A percentile compares a stretch with the other conserved stretches of the same genome.
These are phyloP conservation scores for Microsporum ferrugineum DNA, from an alignment of 2,329 filamentous ascomycete genomes.

Conservation along the genomic window DNA sequence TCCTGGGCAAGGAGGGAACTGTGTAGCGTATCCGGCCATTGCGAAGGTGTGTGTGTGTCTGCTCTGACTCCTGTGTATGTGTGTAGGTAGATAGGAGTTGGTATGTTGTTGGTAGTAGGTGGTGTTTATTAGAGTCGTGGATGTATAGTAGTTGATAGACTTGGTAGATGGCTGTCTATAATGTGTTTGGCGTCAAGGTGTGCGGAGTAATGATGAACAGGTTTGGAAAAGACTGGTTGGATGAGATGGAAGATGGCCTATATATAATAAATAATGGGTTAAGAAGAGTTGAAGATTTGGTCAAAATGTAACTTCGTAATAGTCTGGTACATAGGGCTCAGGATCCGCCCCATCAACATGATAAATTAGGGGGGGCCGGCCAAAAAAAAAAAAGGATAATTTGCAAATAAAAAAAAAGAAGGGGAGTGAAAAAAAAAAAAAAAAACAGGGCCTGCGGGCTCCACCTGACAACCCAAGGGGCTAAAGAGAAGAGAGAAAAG, in stretches of 20 bases:
- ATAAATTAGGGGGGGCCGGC: neutral
- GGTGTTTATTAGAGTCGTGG: neutral
- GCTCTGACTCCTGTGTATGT: neutral
- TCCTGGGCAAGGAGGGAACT: slow-evolving; percentile 18
- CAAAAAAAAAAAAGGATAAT: neutral
- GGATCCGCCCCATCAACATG: neutral
- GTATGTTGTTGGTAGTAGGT: neutral
- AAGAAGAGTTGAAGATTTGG: neutral
- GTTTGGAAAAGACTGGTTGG: neutral
- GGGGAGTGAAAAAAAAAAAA: neutral
- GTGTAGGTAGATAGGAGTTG: neutral
- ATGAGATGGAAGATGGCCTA: neutral
- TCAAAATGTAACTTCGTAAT: neutral
- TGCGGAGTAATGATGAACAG: neutral
- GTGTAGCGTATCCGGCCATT: slow-evolving; percentile 16
- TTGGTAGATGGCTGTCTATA: neutral
- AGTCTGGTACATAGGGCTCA: slow-evolving; percentile 2
- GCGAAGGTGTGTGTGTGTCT: slow-evolving; percentile 1
- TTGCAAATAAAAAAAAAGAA: neutral
- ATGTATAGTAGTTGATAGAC: neutral
- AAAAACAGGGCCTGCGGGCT: neutral
- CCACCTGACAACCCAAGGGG: neutral
- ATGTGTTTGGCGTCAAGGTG: neutral
- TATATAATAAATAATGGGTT: neutral
- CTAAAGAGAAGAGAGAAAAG: neutral